phyloP scores from a whole-genome alignment of 805 yeast genomes.

The Tetrapisispora arboricola region DNA sequence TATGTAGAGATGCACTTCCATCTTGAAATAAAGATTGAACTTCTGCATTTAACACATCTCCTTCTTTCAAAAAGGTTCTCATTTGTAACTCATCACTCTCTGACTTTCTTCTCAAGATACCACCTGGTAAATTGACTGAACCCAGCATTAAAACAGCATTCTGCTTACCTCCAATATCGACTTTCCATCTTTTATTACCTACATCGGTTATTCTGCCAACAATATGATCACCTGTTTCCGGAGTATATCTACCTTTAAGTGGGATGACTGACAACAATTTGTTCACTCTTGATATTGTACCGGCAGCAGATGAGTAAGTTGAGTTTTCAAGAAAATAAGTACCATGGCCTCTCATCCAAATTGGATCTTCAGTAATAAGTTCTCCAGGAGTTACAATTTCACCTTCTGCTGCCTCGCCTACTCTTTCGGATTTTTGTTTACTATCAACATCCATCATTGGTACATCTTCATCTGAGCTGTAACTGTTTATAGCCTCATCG shows the following conservation, averaged over 20 bases:
- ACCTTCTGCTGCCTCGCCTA: slow-evolving; percentile 9
- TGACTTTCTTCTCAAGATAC: slow-evolving; percentile 83
- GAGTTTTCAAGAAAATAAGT: slow-evolving; percentile 68
- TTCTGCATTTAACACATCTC: slow-evolving; percentile 91
- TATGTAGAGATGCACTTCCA: slow-evolving; percentile 89
- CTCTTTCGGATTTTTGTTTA: slow-evolving; percentile 13
- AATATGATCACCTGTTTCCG: slow-evolving; percentile 94
- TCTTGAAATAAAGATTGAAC: slow-evolving; percentile 83
- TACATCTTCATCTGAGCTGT: slow-evolving; percentile 31
- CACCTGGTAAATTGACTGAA: slow-evolving; percentile 95
- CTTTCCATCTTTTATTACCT: slow-evolving; percentile 91
- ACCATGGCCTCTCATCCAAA: slow-evolving; percentile 99
- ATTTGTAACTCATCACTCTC: slow-evolving; percentile 94
- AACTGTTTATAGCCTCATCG: slow-evolving; percentile 31
- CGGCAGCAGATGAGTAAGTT: slow-evolving; percentile 89
- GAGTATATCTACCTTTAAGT: slow-evolving; percentile 74
- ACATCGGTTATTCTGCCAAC: slow-evolving; percentile 92
- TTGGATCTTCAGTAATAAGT: slow-evolving; percentile 85
- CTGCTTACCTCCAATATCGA: slow-evolving; percentile 90
- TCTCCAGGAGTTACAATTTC: slow-evolving; percentile 89
- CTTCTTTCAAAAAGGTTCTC: slow-evolving; percentile 90
- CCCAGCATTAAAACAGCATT: slow-evolving; percentile 90
- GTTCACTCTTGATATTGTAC: slow-evolving; percentile 77
- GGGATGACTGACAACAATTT: slow-evolving; percentile 79
- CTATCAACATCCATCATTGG: slow-evolving; percentile 5